Base-by-base conservation (phyloP, 768 basidiomycete species). In the Tephrocybe sp. region DNA sequence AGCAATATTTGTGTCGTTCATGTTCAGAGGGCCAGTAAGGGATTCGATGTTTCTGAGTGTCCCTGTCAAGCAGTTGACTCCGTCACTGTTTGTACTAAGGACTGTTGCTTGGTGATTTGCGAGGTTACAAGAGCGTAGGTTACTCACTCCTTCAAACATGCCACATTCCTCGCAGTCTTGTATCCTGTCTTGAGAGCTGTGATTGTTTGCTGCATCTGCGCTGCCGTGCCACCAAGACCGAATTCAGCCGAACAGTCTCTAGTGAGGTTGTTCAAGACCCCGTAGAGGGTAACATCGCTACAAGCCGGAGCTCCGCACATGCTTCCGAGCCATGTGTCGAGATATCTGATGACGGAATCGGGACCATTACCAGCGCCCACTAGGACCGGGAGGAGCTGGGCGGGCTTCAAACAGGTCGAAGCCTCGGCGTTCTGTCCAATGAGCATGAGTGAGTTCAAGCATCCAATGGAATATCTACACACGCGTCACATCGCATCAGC, bases 61-160 rank as follows among this genome's bases (percentile, higher is more conserved):
- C 59, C 83, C 75, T 5, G 81, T 76, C 9, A 72, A 66, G 58
- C 85, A 87, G 34, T 84, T 76, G 63, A 62, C 67, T 70, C 33
- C 53, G 24, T 33, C 53, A 48, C 61, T 67, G 34, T 41, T 46
- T 21, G 38, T 23, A 41, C 51, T 52, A 34, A 9, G 28, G n/a
- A n/a, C n/a, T n/a, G n/a, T n/a, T n/a, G n/a, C n/a, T n/a, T n/a
- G n/a, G n/a, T n/a, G n/a, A n/a, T n/a, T n/a, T n/a, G n/a, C n/a
- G n/a, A n/a, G n/a, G n/a, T n/a, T n/a, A n/a, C n/a, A n/a, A n/a
- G n/a, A n/a, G n/a, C n/a, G n/a, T n/a, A n/a, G n/a, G n/a, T n/a
- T n/a, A 70, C 79, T 60, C 51, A 86, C 85, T 85, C 80, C 48
- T 78, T 71, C 61, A 85, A 64, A 59, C 84, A 86, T 4, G 63